Evolutionary conservation across 306 rosid species (phyloP), one percentile per base, ranked within the genome.

Genomic region (Sicyos baderoa): DNA sequence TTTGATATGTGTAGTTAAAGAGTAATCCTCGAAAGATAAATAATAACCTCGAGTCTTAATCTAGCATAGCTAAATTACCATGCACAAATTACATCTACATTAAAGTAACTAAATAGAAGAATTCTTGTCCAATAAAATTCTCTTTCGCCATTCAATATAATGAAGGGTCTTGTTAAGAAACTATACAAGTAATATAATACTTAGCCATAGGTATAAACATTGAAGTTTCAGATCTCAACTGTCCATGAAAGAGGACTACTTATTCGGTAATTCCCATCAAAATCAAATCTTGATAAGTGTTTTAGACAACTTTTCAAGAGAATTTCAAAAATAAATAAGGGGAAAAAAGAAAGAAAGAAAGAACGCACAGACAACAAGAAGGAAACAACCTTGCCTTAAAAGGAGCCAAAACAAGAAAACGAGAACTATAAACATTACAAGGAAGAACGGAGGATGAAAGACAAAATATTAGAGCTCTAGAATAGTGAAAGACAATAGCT

Each of bases 211-310:
- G 35, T 42, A 63, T 2, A 42, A 40, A 42, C 69, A 42, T 18
- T 40, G 52, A 63, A 18, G 12, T 17, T 63, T 18, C 69, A 18
- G 9, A 35, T 14, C 68, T 6, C 23, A 61, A 61, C 67, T 35
- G 1, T 29, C 22, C n/a, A 62, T 17, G 68, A 62, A 17, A 62
- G 50, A 35, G 42, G 1, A 61, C 16, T 61, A 14, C 19, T 35
- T 61, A 35, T 35, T n/a, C n/a, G n/a, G n/a, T n/a, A n/a, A n/a
- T n/a, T 61, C 68, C 61, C 22, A 35, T n/a, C 68, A 61, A 61
- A 17, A 40, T 8, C 29, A 61, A 32, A 47, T 32, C 7, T 27
- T 6, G 66, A 29, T 32, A 4, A 59, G 2, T 32, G 47, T 47
- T 27, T 45, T 7, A 59, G 45, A 15, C 29, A 12, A 12, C 2